Conservation (phyloP, 1,284 basidiomycete genomes). For the Cutaneotrichosporon dermatis region DNA sequence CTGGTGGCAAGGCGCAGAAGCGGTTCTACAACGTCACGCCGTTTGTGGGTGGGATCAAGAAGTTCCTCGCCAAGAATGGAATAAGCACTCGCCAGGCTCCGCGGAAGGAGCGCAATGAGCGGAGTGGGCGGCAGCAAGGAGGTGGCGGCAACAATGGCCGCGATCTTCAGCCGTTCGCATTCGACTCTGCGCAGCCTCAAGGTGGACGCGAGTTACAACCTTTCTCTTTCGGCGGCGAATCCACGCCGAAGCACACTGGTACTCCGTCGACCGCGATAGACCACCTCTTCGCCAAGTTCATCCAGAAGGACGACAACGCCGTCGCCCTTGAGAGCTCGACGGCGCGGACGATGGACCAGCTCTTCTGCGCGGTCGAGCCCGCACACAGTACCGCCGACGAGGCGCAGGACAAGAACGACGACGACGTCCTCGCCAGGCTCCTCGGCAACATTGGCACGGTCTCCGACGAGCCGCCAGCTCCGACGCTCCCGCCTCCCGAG, state of each 20-base stretch:
- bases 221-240: constrained; percentile 28
- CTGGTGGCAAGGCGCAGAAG: constrained; percentile 49
- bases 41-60: constrained; percentile 67
- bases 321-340: constrained; percentile 23
- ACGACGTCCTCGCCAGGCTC: constrained; percentile 35
- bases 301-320: constrained; percentile 31
- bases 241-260: neutral
- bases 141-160: constrained; percentile 9
- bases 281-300: constrained; percentile 37
- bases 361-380: constrained; percentile 21
- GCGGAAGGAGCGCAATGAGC: neutral
- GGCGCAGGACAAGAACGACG: constrained; percentile 17
- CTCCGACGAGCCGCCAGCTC: neutral
- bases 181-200: constrained; percentile 17
- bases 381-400: no score
- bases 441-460: constrained; percentile 26
- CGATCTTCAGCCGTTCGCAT: constrained; percentile 36
- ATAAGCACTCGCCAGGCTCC: constrained; percentile 13
- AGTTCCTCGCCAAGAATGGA: constrained; percentile 34
- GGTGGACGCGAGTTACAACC: constrained; percentile 34
- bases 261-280: constrained; percentile 28
- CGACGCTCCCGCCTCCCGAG: constrained; percentile 1
- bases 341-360: constrained; percentile 29
- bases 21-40: constrained; percentile 89
- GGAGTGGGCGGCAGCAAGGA: neutral